phyloP scores from a whole-genome alignment of 805 yeast genomes.

The Candida arabinofermentans region DNA sequence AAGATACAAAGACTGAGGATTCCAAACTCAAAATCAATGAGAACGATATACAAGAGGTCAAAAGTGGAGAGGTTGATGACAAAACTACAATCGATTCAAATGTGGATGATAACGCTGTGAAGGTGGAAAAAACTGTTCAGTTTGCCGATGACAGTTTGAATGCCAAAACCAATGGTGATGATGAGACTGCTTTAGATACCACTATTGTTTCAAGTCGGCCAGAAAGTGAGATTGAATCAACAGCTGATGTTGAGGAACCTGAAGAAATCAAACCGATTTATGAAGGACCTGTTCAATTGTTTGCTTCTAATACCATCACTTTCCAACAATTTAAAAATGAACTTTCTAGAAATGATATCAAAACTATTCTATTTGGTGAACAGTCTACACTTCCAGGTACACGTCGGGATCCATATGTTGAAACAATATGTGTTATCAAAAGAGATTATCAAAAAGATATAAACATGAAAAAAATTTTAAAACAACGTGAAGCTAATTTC shows the following conservation, averaged over 20 bases:
- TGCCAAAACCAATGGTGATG: background rate
- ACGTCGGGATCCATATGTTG: conserved; percentile 50
- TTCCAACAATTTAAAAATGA: conserved; percentile 44
- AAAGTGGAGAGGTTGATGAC: background rate
- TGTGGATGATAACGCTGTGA: conserved; percentile 3
- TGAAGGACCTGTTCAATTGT: conserved; percentile 69
- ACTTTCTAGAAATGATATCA: conserved; percentile 28
- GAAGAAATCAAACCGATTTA: conserved; percentile 24
- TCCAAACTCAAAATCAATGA: too few relatives aligned
- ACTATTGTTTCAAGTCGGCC: conserved; percentile 3
- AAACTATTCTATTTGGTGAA: conserved; percentile 53
- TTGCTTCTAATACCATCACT: conserved; percentile 50
- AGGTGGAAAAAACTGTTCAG: conserved; percentile 12
- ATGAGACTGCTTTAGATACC: too few relatives aligned
- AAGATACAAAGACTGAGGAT: background rate
- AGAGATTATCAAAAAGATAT: conserved; percentile 25
- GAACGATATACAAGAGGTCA: too few relatives aligned
- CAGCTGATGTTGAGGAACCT: background rate
- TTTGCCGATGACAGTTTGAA: conserved; percentile 10
- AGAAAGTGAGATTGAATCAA: conserved; percentile 5
- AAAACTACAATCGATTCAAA: background rate
- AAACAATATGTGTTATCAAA: conserved; percentile 32
- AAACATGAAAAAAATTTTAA: conserved; percentile 21
- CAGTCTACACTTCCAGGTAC: conserved; percentile 51
- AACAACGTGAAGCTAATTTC: conserved; percentile 30